Evolutionary conservation across 352 stramenopile genomes (phyloP).

Genomic region (Phytopythium delawarense): DNA sequence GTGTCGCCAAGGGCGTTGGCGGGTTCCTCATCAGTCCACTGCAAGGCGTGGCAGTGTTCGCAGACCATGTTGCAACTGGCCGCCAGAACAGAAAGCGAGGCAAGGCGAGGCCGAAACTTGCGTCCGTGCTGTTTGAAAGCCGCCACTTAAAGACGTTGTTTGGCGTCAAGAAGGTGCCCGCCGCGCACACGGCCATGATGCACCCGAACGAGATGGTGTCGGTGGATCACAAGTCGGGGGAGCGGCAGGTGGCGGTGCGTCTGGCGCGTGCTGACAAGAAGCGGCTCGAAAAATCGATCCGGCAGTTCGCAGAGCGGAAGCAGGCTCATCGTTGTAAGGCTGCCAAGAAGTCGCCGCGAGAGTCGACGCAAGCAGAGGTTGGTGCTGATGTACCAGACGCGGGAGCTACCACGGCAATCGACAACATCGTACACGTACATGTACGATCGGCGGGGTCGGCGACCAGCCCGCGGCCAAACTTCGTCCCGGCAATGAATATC

Average conservation of each 20-base stretch:
- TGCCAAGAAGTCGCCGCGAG: background rate
- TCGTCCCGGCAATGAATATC: slow-evolving; percentile 61
- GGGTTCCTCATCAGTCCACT: slow-evolving; percentile 52
- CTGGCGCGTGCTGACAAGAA: slow-evolving; percentile 9
- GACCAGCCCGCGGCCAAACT: background rate
- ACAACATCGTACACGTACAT: background rate
- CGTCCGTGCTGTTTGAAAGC: slow-evolving; percentile 36
- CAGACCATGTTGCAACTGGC: slow-evolving; percentile 61
- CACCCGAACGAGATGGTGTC: slow-evolving; percentile 36
- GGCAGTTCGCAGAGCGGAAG: background rate
- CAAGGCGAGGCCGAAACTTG: slow-evolving; percentile 26
- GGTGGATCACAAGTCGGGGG: slow-evolving; percentile 17
- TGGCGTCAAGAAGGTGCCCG: slow-evolving; percentile 30
- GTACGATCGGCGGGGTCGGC: background rate
- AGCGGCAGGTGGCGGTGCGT: slow-evolving; percentile 37
- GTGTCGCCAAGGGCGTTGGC: slow-evolving; percentile 48
- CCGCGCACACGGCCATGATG: slow-evolving; percentile 50
- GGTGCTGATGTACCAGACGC: background rate
- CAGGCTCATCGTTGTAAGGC: background rate
- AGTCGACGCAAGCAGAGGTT: background rate
- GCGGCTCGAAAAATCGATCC: background rate
- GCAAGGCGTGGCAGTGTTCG: slow-evolving; percentile 53
- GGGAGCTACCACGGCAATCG: background rate
- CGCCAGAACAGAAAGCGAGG: slow-evolving; percentile 48
- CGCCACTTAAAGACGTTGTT: slow-evolving; percentile 43